Evolutionary conservation across 305 asterid genomes (phyloP).

Genomic region (Plantago coronopus): DNA sequence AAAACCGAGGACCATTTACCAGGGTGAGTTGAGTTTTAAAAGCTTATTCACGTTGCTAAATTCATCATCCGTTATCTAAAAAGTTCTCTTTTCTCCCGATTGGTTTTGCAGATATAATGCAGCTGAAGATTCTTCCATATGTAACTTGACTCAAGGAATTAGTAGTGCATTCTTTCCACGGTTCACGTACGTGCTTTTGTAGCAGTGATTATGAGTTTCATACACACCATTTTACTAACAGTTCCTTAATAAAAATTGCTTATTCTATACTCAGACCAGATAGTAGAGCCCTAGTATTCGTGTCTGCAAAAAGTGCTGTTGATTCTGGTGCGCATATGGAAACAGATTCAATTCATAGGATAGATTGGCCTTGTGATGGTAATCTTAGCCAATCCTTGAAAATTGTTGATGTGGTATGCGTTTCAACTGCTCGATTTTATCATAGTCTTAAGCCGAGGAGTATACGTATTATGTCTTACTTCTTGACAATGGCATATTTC

Average conservation of each 20-base stretch:
- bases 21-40: constrained; percentile 31
- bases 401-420: constrained; percentile 71
- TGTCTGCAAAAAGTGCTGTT: constrained; percentile 74
- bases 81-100: constrained; percentile 15
- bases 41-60: constrained; percentile 9
- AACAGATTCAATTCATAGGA: constrained; percentile 78
- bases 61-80: constrained; percentile 5
- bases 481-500: constrained; percentile 14
- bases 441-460: constrained; percentile 2
- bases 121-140: constrained; percentile 34
- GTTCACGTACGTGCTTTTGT: constrained; percentile 52
- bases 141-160: constrained; percentile 54
- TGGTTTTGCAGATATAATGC: constrained; percentile 36
- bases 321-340: constrained; percentile 94
- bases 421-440: constrained; percentile 15
- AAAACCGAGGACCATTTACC: constrained; percentile 37
- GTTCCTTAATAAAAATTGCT: too few relatives aligned
- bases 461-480: constrained; percentile 3
- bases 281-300: constrained; percentile 65
- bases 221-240: too few relatives aligned
- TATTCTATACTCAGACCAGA: constrained; percentile 64
- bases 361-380: constrained; percentile 77
- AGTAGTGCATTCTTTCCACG: constrained; percentile 82
- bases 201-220: constrained; percentile 1
- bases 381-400: constrained; percentile 34